Evolutionary conservation across 225 moss, liverwort and hornwort species (phyloP).

Genomic region (Ulota crispa): DNA sequence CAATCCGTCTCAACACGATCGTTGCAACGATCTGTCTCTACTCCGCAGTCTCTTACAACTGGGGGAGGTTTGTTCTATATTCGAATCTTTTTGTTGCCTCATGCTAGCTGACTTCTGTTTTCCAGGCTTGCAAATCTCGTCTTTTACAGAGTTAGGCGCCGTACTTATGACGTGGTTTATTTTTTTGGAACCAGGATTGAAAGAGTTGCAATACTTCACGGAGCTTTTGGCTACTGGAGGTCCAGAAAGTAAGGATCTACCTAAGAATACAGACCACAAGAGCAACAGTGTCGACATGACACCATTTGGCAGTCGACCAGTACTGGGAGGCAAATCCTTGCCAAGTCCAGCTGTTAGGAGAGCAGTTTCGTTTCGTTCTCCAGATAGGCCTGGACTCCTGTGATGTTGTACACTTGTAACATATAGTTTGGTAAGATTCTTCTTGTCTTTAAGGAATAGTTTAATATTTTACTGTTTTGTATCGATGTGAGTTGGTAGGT

Average conservation of each 20-base stretch:
- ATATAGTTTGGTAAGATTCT: slow-evolving; percentile 7
- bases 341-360: slow-evolving; percentile 30
- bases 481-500: neutral
- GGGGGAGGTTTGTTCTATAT: slow-evolving; percentile 38
- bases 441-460: neutral
- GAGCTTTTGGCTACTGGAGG: slow-evolving; percentile 41
- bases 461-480: neutral
- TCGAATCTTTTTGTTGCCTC: neutral
- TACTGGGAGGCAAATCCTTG: slow-evolving; percentile 26
- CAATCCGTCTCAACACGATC: slow-evolving; percentile 38
- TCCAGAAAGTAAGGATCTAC: slow-evolving; percentile 22
- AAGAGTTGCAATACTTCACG: slow-evolving; percentile 53
- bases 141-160: neutral
- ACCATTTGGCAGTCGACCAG: slow-evolving; percentile 14
- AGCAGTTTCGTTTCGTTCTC: slow-evolving; percentile 36
- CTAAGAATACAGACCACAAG: slow-evolving; percentile 13
- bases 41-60: slow-evolving; percentile 41
- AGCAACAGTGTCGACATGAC: slow-evolving; percentile 23
- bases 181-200: slow-evolving; percentile 33
- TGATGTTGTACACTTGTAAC: slow-evolving; percentile 32
- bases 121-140: neutral
- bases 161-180: slow-evolving; percentile 10
- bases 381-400: slow-evolving; percentile 25
- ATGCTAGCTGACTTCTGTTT: neutral
- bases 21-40: slow-evolving; percentile 46